Evolutionary conservation across 495 filamentous ascomycete genomes (phyloP).

Genomic region (Friedmanniomyces endolithicus): DNA sequence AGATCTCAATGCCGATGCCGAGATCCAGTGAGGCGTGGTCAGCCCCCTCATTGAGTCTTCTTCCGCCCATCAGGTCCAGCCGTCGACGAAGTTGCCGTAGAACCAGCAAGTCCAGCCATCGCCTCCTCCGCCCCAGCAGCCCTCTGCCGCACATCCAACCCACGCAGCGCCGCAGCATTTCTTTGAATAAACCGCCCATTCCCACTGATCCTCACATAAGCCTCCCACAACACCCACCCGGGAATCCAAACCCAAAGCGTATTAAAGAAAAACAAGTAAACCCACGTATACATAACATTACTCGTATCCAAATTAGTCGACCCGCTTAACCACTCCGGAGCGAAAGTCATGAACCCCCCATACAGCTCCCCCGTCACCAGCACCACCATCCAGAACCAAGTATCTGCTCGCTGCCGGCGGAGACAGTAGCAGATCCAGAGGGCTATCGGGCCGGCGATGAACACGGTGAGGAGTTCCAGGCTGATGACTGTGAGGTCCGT

Average conservation of each 20-base stretch:
- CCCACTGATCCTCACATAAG: conserved; percentile 26
- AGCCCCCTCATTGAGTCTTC: background rate
- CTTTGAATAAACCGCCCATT: conserved; percentile 2
- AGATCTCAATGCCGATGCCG: background rate
- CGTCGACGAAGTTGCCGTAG: background rate
- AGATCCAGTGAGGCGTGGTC: background rate
- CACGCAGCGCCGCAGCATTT: background rate
- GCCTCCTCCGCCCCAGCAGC: background rate
- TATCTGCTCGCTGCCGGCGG: conserved; percentile 24
- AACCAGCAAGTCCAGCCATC: background rate
- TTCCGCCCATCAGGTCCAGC: background rate
- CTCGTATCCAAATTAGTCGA: conserved; percentile 63
- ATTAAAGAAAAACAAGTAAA: conserved; percentile 89
- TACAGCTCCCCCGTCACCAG: conserved; percentile 91
- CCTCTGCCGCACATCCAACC: background rate
- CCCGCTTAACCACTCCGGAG: conserved; percentile 79
- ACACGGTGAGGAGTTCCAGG: conserved; percentile 75
- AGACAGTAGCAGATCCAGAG: conserved; percentile 58
- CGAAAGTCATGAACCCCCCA: conserved; percentile 92
- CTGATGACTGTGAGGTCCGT: conserved; percentile 68
- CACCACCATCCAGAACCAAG: conserved; percentile 41
- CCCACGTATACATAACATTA: conserved; percentile 77
- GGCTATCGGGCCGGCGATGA: conserved; percentile 37
- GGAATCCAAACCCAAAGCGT: conserved; percentile 71
- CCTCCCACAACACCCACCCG: conserved; percentile 59